phyloP scores from a whole-genome alignment of 345 rosid species.

The Pelargonium nanum region DNA sequence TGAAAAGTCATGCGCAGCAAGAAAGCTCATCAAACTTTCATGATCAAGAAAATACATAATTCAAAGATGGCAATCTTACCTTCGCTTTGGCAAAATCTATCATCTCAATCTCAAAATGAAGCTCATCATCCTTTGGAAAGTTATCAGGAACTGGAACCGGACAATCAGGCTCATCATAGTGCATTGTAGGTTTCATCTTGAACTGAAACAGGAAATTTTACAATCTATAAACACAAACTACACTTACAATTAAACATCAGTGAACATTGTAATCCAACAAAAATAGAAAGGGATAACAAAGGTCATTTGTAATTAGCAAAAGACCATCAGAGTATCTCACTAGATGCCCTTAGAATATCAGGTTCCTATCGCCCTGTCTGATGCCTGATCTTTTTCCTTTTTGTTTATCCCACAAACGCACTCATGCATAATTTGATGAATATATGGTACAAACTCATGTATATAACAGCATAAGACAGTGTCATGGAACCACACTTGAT shows the following conservation, averaged over 20 bases:
- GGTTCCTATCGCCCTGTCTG: background rate
- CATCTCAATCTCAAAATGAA: conserved; percentile 95
- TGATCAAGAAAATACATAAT: background rate
- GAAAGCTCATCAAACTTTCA: background rate
- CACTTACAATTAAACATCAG: background rate
- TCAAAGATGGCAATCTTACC: conserved; percentile 32
- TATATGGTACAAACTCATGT: background rate
- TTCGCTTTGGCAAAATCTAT: conserved; percentile 70
- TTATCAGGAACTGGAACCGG: conserved; percentile 55
- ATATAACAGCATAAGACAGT: background rate
- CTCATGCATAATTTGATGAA: background rate
- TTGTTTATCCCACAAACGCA: too few species aligned
- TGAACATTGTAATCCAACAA: background rate
- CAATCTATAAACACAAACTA: background rate
- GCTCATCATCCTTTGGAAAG: conserved; percentile 86
- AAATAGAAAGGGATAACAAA: background rate
- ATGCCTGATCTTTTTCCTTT: too few species aligned
- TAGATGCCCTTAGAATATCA: background rate
- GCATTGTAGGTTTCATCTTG: conserved; percentile 92
- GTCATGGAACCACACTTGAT: background rate
- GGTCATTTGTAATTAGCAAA: background rate
- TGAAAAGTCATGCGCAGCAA: background rate
- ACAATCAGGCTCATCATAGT: conserved; percentile 82
- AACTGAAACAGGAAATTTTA: conserved; percentile 34
- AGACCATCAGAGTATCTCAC: background rate